These are phyloP conservation scores for Eremochloa ophiuroides DNA, from an alignment of 176 grass and related monocot genomes.

Conservation along the genomic window DNA sequence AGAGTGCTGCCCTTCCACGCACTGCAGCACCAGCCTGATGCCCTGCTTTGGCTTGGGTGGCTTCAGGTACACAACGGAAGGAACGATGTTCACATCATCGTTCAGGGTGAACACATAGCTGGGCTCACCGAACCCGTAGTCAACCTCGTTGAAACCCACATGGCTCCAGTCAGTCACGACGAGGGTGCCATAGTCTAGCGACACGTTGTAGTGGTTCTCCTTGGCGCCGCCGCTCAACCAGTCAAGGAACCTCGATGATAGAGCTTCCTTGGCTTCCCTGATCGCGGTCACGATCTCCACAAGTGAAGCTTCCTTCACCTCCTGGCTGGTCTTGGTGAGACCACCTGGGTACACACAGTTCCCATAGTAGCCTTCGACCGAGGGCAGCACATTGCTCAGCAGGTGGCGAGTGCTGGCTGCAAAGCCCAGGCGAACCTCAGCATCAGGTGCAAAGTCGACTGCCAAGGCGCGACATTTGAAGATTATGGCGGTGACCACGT, in stretches of 20 bases:
- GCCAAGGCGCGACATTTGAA: conserved; percentile 55
- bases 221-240: conserved; percentile 46
- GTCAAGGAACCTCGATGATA: conserved; percentile 35
- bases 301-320: conserved; percentile 36
- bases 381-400: conserved; percentile 46
- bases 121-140: conserved; percentile 61
- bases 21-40: conserved; percentile 60
- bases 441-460: conserved; percentile 27
- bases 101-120: conserved; percentile 60
- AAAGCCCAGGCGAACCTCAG: conserved; percentile 39
- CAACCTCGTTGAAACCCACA: conserved; percentile 64
- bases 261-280: conserved; percentile 46
- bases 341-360: conserved; percentile 62
- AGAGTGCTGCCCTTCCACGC: conserved; percentile 54
- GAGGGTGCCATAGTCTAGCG: conserved; percentile 60
- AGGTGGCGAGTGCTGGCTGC: conserved; percentile 62
- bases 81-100: conserved; percentile 49
- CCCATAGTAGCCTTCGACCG: conserved; percentile 59
- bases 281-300: conserved; percentile 40
- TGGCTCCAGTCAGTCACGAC: conserved; percentile 72
- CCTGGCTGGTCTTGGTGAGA: conserved; percentile 30
- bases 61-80: conserved; percentile 56
- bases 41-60: conserved; percentile 62
- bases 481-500: conserved; percentile 64
- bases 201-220: conserved; percentile 50